phyloP scores from a whole-genome alignment of 371 early-diverging fungal species.

The Massospora cicadina region DNA sequence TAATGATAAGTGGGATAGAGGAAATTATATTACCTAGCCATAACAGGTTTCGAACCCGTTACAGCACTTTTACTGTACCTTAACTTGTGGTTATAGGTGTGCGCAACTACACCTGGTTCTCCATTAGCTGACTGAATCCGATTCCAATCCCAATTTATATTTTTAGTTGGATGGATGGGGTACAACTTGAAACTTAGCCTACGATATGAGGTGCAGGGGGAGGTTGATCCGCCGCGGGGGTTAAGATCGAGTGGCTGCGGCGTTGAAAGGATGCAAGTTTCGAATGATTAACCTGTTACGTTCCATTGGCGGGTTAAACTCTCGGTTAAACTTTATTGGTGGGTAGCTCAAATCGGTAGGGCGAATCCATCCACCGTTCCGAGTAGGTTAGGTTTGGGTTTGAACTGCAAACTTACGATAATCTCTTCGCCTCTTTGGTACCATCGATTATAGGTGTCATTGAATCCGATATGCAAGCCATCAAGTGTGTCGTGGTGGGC shows the following conservation, averaged over 20 bases:
- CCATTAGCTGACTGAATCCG: too few relatives aligned
- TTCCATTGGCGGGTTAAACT: neutral
- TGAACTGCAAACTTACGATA: neutral
- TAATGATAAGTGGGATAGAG: too few relatives aligned
- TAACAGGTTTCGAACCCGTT: too few relatives aligned
- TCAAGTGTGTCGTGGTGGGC: conserved; percentile 96
- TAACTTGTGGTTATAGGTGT: too few relatives aligned
- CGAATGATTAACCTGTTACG: neutral
- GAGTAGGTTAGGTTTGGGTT: neutral
- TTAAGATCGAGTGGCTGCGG: neutral
- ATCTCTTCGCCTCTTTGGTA: neutral
- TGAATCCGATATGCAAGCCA: conserved; percentile 64
- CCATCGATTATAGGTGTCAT: neutral
- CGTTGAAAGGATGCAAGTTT: neutral
- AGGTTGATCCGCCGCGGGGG: neutral
- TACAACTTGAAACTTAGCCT: too few relatives aligned
- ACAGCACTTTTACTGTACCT: too few relatives aligned
- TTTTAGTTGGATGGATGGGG: too few relatives aligned
- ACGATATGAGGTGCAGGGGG: neutral
- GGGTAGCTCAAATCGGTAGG: neutral
- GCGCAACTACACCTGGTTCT: too few relatives aligned
- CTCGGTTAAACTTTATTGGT: neutral
- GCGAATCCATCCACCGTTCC: neutral
- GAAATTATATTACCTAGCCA: too few relatives aligned
- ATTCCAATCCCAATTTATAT: too few relatives aligned